Evolutionary conservation across 2,329 filamentous ascomycete species (phyloP).

Genomic region (Rutstroemia sydowiana): DNA sequence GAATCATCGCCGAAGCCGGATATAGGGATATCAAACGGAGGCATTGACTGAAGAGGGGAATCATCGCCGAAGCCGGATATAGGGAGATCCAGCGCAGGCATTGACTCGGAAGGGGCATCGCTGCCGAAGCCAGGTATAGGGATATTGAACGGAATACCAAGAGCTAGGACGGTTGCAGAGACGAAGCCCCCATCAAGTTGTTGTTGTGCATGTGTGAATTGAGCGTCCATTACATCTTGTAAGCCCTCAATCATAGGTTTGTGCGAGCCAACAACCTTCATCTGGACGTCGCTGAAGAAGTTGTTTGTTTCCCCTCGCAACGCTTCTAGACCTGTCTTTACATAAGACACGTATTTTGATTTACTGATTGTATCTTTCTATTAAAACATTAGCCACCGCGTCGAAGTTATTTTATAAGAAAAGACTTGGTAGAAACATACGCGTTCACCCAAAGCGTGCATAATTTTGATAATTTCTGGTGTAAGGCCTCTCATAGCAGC

Average conservation of each 20-base stretch:
- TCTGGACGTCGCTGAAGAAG: background rate
- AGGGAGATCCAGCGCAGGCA: no score
- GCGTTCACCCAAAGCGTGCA: background rate
- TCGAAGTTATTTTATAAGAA: background rate
- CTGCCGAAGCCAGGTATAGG: no score
- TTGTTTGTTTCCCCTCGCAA: background rate
- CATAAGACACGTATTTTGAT: no score
- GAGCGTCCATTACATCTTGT: background rate
- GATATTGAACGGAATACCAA: no score
- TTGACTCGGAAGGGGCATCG: no score
- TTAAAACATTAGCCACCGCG: background rate
- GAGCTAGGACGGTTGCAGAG: no score
- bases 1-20: no score
- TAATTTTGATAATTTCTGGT: background rate
- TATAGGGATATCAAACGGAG: no score
- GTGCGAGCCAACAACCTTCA: background rate
- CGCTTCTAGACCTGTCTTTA: background rate
- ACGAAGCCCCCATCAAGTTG: background rate
- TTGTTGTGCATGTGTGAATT: background rate
- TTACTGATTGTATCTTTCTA: background rate
- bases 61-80: no score
- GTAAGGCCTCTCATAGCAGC: background rate
- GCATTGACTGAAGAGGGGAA: no score
- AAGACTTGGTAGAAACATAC: background rate
- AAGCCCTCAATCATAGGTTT: background rate